A percentile compares a stretch with the other conserved stretches of the same genome.
Evolutionary conservation across 352 stramenopile genomes (phyloP).

Genomic region (Aphanomyces euteiches): DNA sequence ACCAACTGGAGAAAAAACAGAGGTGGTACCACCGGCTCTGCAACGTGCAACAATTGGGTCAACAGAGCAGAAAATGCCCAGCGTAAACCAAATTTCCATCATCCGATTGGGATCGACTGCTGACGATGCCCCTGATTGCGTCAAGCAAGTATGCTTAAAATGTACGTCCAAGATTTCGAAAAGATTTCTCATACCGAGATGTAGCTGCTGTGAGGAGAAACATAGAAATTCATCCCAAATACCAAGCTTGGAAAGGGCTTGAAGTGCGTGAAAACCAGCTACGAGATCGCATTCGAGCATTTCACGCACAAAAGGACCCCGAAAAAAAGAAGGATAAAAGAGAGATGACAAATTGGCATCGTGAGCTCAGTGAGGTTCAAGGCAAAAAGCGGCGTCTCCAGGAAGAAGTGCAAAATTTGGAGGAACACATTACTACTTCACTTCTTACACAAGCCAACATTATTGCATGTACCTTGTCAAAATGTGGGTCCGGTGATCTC

Average conservation of each 20-base stretch:
- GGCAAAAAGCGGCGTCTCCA: slow-evolving; percentile 76
- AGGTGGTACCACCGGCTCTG: slow-evolving; percentile 66
- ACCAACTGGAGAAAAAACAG: slow-evolving; percentile 42
- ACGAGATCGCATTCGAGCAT: slow-evolving; percentile 60
- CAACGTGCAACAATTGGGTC: slow-evolving; percentile 43
- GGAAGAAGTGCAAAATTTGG: slow-evolving; percentile 73
- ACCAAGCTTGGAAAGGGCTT: slow-evolving; percentile 51
- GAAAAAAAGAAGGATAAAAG: slow-evolving; percentile 38
- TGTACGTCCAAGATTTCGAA: slow-evolving; percentile 75
- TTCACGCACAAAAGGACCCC: slow-evolving; percentile 62
- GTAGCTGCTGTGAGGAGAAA: slow-evolving; percentile 7
- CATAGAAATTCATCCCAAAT: slow-evolving; percentile 77
- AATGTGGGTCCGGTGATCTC: slow-evolving; percentile 66
- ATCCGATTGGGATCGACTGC: slow-evolving; percentile 74
- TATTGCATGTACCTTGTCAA: slow-evolving; percentile 85
- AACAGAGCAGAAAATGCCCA: slow-evolving; percentile 14
- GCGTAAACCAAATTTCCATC: slow-evolving; percentile 60
- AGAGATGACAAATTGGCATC: slow-evolving; percentile 64
- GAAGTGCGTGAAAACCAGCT: slow-evolving; percentile 65
- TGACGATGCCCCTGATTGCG: slow-evolving; percentile 62
- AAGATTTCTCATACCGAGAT: background rate
- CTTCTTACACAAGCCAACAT: slow-evolving; percentile 78
- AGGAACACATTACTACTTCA: slow-evolving; percentile 64
- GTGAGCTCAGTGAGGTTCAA: slow-evolving; percentile 63
- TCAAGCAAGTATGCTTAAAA: slow-evolving; percentile 73